Evolutionary conservation across 192 early-diverging fungal species (phyloP), one percentile per base, ranked within the genome.

Genomic region (Umbelopsis isabellina): DNA sequence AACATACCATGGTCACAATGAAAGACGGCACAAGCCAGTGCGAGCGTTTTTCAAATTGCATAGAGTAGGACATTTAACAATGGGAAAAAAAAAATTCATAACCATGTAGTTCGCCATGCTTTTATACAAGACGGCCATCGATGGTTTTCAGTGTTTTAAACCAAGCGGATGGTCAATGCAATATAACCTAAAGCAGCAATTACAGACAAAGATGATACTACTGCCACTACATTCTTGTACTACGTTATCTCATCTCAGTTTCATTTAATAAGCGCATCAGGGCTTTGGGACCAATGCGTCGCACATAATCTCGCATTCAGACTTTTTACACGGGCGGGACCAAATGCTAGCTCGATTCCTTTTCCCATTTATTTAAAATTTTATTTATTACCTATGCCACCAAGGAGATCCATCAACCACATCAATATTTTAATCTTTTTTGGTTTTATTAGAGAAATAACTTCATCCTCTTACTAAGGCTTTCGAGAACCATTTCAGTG

Each of bases 131-230:
- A 35, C 25, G 30, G 25, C 37, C 7, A 16, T 61, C 12, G 10
- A 35, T n/a, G 16, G 16, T 27, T 61, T n/a, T 27, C 27, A n/a
- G 55, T 61, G 55, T 61, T 61, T 61, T 61, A 61, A 61, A 61
- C 55, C 55, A 61, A 61, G 55, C 55, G 55, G 33, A 25, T 27
- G 55, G 10, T 35, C 25, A 61, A 61, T 61, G 55, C 30, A 61
- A 61, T 61, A 61, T 61, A 61, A 61, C 55, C 55, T 61, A 61
- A 61, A 61, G 55, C 27, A 25, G 27, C 27, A 16, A 61, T 61
- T 25, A 61, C 27, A 61, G 27, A 16, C 33, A 61, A 20, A 61
- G 55, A 61, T 61, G 27, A 16, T 35, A 15, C 25, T 61, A 61
- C 55, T 18, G 30, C 13, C 55, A 30, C 55, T 35, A 61, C 55